phyloP scores from a whole-genome alignment of 345 rosid species.

The Eucalyptus microcorys region DNA sequence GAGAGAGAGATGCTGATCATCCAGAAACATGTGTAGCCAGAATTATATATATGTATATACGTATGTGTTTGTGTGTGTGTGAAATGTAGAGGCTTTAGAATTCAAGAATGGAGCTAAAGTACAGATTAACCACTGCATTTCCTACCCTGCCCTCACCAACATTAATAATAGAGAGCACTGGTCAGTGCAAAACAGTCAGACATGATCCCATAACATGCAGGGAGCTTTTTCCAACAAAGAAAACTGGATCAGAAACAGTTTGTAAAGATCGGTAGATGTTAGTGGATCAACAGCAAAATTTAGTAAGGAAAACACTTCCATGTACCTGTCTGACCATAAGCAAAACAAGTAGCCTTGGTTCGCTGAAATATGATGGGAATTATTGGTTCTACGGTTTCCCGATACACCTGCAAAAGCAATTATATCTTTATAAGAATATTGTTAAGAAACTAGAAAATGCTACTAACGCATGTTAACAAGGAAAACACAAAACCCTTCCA shows the following conservation, averaged over 20 bases:
- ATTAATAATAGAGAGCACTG: background rate
- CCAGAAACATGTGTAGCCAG: background rate
- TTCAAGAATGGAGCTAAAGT: background rate
- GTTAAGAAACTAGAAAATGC: background rate
- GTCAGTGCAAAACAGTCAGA: background rate
- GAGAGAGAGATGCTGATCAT: background rate
- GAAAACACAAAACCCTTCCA: background rate
- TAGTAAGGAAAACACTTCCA: background rate
- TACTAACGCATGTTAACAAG: background rate
- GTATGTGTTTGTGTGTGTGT: too few relatives aligned
- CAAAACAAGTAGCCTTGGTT: slow-evolving; percentile 99
- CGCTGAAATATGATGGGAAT: slow-evolving; percentile 86
- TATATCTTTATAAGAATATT: background rate
- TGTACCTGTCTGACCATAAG: slow-evolving; percentile 98
- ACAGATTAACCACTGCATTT: background rate
- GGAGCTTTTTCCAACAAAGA: background rate
- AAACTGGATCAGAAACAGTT: background rate
- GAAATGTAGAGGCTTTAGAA: background rate
- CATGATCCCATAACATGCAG: background rate
- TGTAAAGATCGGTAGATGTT: background rate
- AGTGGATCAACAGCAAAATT: background rate
- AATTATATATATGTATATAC: too few relatives aligned
- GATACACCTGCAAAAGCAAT: slow-evolving; percentile 54
- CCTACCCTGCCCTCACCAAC: background rate
- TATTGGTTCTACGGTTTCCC: slow-evolving; percentile 83